Percentiles rank a stretch among this genome's conserved stretches.
Conservation (phyloP, 768 basidiomycete genomes). For the Mycena galopus region DNA sequence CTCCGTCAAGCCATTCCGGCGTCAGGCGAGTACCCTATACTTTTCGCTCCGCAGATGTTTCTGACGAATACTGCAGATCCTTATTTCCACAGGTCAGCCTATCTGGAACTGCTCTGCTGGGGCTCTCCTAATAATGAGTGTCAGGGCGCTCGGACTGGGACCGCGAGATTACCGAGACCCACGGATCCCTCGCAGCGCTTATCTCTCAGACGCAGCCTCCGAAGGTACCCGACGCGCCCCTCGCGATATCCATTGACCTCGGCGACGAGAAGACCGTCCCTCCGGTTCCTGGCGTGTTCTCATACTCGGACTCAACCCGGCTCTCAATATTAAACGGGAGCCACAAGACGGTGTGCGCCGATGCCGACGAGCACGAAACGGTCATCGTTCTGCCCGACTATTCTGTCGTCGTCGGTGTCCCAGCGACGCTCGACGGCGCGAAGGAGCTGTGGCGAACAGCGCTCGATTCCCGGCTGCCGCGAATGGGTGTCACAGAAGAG, state of each 20-base stretch:
- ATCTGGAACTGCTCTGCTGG: not conserved
- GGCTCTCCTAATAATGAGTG: not conserved
- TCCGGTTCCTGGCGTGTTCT: conserved; percentile 68
- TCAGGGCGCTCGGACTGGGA: conserved; percentile 91
- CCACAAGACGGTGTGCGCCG: conserved; percentile 78
- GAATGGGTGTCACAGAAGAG: conserved; percentile 57
- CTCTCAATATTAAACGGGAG: conserved; percentile 89
- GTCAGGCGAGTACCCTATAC: conserved; percentile 65
- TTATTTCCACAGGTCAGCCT: conserved; percentile 11
- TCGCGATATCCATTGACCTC: conserved; percentile 40
- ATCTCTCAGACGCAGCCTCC: conserved; percentile 49
- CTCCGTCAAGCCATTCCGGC: conserved; percentile 84
- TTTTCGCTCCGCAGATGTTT: not conserved
- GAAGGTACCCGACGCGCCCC: conserved; percentile 44
- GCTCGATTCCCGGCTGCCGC: conserved; percentile 70
- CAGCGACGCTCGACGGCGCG: conserved; percentile 73
- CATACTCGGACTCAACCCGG: conserved; percentile 64
- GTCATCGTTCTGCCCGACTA: conserved; percentile 95
- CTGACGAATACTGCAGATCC: not conserved
- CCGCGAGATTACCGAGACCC: conserved; percentile 79
- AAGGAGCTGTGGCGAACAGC: conserved; percentile 74
- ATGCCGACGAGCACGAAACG: conserved; percentile 74
- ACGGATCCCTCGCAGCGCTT: conserved; percentile 76
- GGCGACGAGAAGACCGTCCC: conserved; percentile 46
- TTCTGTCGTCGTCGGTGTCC: conserved; percentile 83